Percentiles rank a stretch among this genome's conserved stretches.
phyloP scores from a whole-genome alignment of 768 basidiomycete species.

The Pleurotus djamor region DNA sequence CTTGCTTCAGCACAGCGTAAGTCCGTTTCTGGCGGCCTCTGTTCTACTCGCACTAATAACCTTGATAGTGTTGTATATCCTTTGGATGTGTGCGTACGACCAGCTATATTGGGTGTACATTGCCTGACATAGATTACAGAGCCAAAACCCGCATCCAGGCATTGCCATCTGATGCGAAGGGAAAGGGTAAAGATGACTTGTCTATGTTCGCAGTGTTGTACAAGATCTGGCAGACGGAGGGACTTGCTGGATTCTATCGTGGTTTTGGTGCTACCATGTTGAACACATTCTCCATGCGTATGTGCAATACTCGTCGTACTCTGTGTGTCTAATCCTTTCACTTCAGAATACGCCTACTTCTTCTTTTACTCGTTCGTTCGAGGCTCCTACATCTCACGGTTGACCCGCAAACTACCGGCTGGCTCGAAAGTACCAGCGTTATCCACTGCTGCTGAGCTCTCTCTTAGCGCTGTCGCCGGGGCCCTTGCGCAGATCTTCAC shows the following conservation, averaged over 20 bases:
- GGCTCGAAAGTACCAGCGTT: slow-evolving; percentile 62
- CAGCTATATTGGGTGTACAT: neutral
- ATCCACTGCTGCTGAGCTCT: slow-evolving; percentile 77
- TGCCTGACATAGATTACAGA: slow-evolving; percentile 32
- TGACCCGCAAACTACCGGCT: slow-evolving; percentile 54
- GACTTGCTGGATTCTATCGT: slow-evolving; percentile 78
- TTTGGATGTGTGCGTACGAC: slow-evolving; percentile 75
- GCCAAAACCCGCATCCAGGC: slow-evolving; percentile 97
- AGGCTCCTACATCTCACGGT: slow-evolving; percentile 73
- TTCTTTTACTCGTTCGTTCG: slow-evolving; percentile 97
- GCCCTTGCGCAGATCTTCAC: slow-evolving; percentile 97
- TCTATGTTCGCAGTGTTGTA: slow-evolving; percentile 66
- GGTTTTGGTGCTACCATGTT: slow-evolving; percentile 97
- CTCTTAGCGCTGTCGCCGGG: slow-evolving; percentile 89
- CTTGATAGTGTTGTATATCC: slow-evolving; percentile 82
- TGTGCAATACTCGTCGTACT: slow-evolving; percentile 27
- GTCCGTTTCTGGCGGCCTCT: slow-evolving; percentile 25
- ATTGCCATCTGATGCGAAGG: slow-evolving; percentile 42
- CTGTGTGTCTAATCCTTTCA: neutral
- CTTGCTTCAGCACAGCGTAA: slow-evolving; percentile 91
- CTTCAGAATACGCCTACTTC: slow-evolving; percentile 96
- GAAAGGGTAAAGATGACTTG: slow-evolving; percentile 50
- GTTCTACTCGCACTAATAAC: slow-evolving; percentile 6
- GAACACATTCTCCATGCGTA: slow-evolving; percentile 97
- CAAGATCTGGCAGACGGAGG: slow-evolving; percentile 77